Base-by-base conservation (phyloP, 75 land plant genomes). In the Picea glauca region DNA sequence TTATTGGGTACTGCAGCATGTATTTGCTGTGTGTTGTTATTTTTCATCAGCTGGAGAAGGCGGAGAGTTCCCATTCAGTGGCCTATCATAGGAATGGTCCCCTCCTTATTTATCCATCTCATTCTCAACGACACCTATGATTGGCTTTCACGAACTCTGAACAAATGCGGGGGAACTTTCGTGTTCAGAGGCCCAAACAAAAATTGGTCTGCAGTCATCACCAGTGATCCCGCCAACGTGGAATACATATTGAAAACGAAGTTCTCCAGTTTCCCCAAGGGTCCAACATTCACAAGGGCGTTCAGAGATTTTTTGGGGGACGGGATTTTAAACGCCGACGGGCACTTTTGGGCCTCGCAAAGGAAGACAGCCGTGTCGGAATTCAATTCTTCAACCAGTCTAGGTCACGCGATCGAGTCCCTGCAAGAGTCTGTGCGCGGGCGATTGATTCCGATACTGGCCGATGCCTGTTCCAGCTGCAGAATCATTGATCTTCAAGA, bases 251-350 rank as follows among this genome's bases (percentile, higher is more conserved):
- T 77, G 33, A 77, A 77, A 70, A 70, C 78, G 38, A 35, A 43
- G 14, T 80, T 80, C 38, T 1, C 33, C 15, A 80, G 76, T 57
- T 23, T 76, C 2, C 78, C 33, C 31, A 35, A 14, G 2, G 17
- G 26, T 1, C 30, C 33, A 1, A 15, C 73, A 23, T 15, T 30
- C 15, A 79, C 60, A 82, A 84, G 35, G 43, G 70, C 79, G 62
- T 72, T 83, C 13, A 81, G 81, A 54, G 90, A 90, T 3, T 23
- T 92, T 3, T 75, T 90, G 3, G 94, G 94, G 58, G 82, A 88
- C 57, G 92, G 94, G 23, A 88, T 92, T 35, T 80, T 91, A 63
- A 84, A 80, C 57, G 31, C 85, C 68, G 91, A 91, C 62, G 79
- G 74, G 38, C 87, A 90, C 17, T 54, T 60, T 21, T 92, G 94